Percentiles rank a stretch among this genome's conserved stretches.
Evolutionary conservation across 1,284 basidiomycete genomes (phyloP).

Genomic region (Ganoderma sinense): DNA sequence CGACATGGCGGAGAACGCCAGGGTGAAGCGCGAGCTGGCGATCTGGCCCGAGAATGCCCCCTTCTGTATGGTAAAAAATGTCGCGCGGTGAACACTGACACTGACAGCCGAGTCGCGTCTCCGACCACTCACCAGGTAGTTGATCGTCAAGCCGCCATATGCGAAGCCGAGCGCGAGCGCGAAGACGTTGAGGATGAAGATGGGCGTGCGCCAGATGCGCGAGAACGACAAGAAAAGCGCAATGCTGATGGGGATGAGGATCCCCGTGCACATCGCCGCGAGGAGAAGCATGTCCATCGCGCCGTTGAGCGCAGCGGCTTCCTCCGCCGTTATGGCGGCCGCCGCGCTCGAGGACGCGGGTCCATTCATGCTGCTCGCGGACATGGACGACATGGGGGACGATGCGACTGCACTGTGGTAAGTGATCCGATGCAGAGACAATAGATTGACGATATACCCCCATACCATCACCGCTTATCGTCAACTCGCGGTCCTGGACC

Average conservation of each 20-base stretch:
- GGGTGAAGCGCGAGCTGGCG: neutral
- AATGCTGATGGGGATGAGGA: neutral
- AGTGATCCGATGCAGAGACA: neutral
- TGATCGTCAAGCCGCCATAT: neutral
- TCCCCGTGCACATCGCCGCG: neutral
- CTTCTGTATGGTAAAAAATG: neutral
- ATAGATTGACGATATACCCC: neutral
- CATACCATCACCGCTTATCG: neutral
- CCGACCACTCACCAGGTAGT: neutral
- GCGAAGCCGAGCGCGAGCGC: neutral
- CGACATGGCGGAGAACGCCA: slow-evolving; percentile 8
- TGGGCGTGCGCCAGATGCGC: neutral
- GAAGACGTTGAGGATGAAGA: slow-evolving; percentile 3
- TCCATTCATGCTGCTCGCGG: neutral
- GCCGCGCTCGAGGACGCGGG: neutral
- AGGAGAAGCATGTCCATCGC: neutral
- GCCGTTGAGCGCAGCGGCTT: neutral
- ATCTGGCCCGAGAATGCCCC: neutral
- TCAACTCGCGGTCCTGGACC: neutral
- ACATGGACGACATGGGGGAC: neutral
- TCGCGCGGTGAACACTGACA: neutral
- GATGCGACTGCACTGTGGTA: neutral
- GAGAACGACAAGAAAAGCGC: neutral
- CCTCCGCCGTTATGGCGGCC: neutral
- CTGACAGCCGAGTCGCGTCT: neutral